Conservation (phyloP, 2,329 filamentous ascomycete species). For the Clonostachys byssicola region DNA sequence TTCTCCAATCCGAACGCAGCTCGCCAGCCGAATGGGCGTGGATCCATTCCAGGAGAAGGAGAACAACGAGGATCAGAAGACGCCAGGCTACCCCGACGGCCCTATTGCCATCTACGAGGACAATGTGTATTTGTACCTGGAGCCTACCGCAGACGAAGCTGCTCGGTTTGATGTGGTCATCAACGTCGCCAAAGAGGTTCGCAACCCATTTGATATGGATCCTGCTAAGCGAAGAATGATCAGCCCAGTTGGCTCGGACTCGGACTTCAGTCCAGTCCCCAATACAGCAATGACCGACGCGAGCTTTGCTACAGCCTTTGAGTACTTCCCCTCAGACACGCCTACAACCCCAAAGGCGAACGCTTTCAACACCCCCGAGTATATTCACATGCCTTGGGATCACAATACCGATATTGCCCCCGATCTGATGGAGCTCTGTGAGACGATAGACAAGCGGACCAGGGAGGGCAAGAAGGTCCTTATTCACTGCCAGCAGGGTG, state of each 20-base stretch:
- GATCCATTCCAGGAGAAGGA: constrained; percentile 63
- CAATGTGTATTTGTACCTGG: constrained; percentile 73
- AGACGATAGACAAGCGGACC: constrained; percentile 69
- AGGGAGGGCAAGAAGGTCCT: constrained; percentile 74
- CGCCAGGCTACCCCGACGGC: constrained; percentile 76
- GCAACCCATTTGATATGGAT: constrained; percentile 60
- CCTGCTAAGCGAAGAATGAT: constrained; percentile 15
- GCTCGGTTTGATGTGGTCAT: constrained; percentile 77
- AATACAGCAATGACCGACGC: constrained; percentile 55
- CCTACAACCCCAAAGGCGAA: constrained; percentile 54
- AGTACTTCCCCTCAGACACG: constrained; percentile 41
- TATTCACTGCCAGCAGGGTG: constrained; percentile 82
- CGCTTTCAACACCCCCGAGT: constrained; percentile 59
- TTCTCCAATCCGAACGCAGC: constrained; percentile 55
- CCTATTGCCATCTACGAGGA: constrained; percentile 79
- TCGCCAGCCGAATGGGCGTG: constrained; percentile 50
- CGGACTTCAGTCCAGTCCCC: constrained; percentile 33
- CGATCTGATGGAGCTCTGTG: constrained; percentile 71
- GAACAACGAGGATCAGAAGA: constrained; percentile 75
- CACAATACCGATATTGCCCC: constrained; percentile 83
- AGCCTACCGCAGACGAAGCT: constrained; percentile 75
- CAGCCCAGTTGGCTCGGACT: constrained; percentile 17
- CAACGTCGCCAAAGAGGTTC: constrained; percentile 79
- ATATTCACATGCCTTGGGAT: constrained; percentile 84
- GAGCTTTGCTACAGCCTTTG: constrained; percentile 58